A percentile compares a stretch with the other conserved stretches of the same genome.
Conservation (phyloP, 352 stramenopile species). For the Pythium vanterpoolii region DNA sequence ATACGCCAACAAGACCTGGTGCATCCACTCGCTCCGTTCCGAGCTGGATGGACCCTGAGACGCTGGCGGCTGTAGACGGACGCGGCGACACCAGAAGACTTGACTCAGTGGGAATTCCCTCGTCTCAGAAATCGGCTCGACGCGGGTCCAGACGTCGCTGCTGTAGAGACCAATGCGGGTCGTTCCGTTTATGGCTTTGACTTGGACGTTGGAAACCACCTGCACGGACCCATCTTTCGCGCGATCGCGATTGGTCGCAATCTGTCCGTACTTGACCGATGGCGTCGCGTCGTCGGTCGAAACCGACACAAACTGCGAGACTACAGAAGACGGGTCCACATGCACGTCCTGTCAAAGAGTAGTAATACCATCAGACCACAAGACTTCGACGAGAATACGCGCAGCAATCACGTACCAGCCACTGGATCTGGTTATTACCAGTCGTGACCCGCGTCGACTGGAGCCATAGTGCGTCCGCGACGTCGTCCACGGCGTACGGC, state of each 20-base stretch:
- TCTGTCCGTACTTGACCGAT: slow-evolving; percentile 1
- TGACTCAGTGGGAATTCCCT: neutral
- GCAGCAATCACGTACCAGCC: slow-evolving; percentile 2
- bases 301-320: slow-evolving; percentile 4
- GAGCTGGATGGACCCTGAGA: neutral
- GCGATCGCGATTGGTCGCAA: neutral
- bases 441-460: slow-evolving; percentile 2
- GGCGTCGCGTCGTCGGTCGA: neutral
- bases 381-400: neutral
- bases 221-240: neutral
- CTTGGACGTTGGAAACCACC: slow-evolving; percentile 4
- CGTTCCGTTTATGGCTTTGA: neutral
- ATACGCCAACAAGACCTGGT: neutral
- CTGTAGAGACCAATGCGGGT: neutral
- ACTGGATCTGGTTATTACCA: neutral
- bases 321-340: neutral
- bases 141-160: slow-evolving; percentile 1
- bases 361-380: neutral
- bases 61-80: neutral
- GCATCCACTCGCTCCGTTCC: neutral
- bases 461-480: slow-evolving; percentile 5
- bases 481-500: neutral
- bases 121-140: neutral
- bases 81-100: slow-evolving; percentile 5
- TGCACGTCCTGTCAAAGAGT: slow-evolving; percentile 8